Evolutionary conservation across 2,329 filamentous ascomycete species (phyloP).

Genomic region (Biscogniauxia marginata): DNA sequence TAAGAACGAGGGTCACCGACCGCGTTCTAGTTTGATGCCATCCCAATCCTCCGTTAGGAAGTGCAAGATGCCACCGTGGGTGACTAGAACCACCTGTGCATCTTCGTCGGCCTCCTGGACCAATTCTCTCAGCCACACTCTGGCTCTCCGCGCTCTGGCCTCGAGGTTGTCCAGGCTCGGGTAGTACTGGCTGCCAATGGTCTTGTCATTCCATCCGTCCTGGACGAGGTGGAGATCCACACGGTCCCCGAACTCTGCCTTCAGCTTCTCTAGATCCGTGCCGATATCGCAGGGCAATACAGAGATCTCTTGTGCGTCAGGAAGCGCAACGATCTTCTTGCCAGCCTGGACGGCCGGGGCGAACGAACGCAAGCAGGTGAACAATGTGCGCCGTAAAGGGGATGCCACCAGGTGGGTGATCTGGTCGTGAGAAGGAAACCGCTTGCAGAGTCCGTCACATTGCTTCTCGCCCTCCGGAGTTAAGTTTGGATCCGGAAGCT

Average conservation of each 20-base stretch:
- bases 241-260: constrained; percentile 55
- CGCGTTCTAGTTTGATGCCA: constrained; percentile 46
- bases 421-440: constrained; percentile 63
- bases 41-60: constrained; percentile 82
- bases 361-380: constrained; percentile 73
- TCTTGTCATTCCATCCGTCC: constrained; percentile 73
- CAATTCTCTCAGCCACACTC: constrained; percentile 55
- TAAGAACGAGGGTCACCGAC: constrained; percentile 33
- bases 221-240: constrained; percentile 65
- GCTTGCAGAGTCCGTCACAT: constrained; percentile 60
- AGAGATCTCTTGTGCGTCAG: constrained; percentile 76
- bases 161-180: constrained; percentile 54
- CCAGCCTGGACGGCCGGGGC: constrained; percentile 48
- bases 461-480: constrained; percentile 75
- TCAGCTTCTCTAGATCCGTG: constrained; percentile 52
- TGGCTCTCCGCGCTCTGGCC: constrained; percentile 58
- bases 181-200: constrained; percentile 41
- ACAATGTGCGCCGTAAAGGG: constrained; percentile 76
- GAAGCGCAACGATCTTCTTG: constrained; percentile 62
- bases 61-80: constrained; percentile 82
- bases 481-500: constrained; percentile 73
- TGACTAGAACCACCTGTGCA: constrained; percentile 70
- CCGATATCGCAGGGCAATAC: constrained; percentile 76
- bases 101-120: constrained; percentile 44
- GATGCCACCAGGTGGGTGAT: constrained; percentile 74